Evolutionary conservation across 257 asterid genomes (phyloP).

Genomic region (Thymus mandschuricus): DNA sequence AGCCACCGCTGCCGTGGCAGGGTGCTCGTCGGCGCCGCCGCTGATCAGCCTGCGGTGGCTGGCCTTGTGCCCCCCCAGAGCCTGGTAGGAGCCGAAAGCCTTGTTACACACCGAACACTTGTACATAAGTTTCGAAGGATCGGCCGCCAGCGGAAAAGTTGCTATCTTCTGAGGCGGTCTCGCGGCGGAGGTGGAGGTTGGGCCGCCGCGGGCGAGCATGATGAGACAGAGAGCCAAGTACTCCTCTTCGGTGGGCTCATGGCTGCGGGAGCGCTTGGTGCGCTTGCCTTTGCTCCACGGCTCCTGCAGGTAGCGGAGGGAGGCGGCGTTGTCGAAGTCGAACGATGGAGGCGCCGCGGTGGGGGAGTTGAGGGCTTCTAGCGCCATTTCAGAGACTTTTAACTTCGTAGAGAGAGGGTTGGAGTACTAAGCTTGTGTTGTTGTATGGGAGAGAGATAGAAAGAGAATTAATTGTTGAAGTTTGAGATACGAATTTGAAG

Average conservation of each 20-base stretch:
- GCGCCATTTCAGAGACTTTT: slow-evolving; percentile 38
- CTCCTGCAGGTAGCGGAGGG: slow-evolving; percentile 28
- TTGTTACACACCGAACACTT: slow-evolving; percentile 56
- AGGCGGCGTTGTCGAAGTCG: slow-evolving; percentile 33
- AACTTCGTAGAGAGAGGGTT: too few relatives aligned
- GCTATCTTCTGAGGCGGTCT: neutral
- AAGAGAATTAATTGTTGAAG: neutral
- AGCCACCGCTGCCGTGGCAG: slow-evolving; percentile 20
- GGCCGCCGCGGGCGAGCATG: slow-evolving; percentile 63
- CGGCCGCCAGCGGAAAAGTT: slow-evolving; percentile 5
- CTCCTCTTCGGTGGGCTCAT: slow-evolving; percentile 44
- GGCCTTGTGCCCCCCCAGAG: slow-evolving; percentile 73
- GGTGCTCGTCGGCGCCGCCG: slow-evolving; percentile 30
- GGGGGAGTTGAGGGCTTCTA: slow-evolving; percentile 49
- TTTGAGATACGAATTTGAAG: slow-evolving; percentile 28
- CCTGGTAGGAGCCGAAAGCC: slow-evolving; percentile 59
- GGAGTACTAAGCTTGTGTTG: neutral
- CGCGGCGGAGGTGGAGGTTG: slow-evolving; percentile 25
- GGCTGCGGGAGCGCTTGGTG: slow-evolving; percentile 47
- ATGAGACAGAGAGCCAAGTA: slow-evolving; percentile 61
- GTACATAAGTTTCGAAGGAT: slow-evolving; percentile 32
- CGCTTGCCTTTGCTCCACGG: slow-evolving; percentile 59
- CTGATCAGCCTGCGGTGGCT: slow-evolving; percentile 53
- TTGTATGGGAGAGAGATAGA: neutral
- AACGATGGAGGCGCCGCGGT: slow-evolving; percentile 36